Percentiles rank a stretch among this genome's conserved stretches.
phyloP scores from a whole-genome alignment of 371 early-diverging fungal species.

The Funneliformis caledonium region DNA sequence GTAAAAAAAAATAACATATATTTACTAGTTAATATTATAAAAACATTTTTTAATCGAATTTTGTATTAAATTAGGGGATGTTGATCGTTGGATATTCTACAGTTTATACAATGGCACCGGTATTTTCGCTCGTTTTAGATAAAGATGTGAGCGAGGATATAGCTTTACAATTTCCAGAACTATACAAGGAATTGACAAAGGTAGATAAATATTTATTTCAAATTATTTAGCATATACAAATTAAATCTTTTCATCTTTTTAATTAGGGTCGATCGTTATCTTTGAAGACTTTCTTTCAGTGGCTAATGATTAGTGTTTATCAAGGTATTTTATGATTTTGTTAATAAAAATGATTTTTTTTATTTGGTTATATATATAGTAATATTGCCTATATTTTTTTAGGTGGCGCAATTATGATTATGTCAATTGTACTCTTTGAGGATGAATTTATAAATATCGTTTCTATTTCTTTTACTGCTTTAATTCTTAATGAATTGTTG shows the following conservation, averaged over 20 bases:
- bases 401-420: slow-evolving; percentile 94
- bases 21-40: too few species aligned
- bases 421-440: slow-evolving; percentile 93
- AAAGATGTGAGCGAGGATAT: slow-evolving; percentile 92
- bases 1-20: slow-evolving; percentile 41
- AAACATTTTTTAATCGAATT: not conserved
- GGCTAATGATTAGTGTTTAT: slow-evolving; percentile 95
- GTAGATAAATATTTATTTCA: slow-evolving; percentile 38
- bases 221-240: not conserved
- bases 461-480: slow-evolving; percentile 95
- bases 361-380: not conserved
- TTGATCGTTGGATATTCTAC: slow-evolving; percentile 89
- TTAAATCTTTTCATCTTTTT: not conserved
- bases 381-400: not conserved
- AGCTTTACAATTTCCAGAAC: slow-evolving; percentile 95
- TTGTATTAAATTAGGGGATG: slow-evolving; percentile 40
- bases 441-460: slow-evolving; percentile 96
- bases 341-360: not conserved
- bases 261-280: slow-evolving; percentile 84
- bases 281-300: slow-evolving; percentile 92
- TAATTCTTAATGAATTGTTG: slow-evolving; percentile 97
- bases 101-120: slow-evolving; percentile 97
- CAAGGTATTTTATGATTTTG: slow-evolving; percentile 67
- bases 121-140: slow-evolving; percentile 94
- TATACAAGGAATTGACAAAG: slow-evolving; percentile 96